Conservation (phyloP, 2,329 filamentous ascomycete genomes). For the Fusarium chuoi region DNA sequence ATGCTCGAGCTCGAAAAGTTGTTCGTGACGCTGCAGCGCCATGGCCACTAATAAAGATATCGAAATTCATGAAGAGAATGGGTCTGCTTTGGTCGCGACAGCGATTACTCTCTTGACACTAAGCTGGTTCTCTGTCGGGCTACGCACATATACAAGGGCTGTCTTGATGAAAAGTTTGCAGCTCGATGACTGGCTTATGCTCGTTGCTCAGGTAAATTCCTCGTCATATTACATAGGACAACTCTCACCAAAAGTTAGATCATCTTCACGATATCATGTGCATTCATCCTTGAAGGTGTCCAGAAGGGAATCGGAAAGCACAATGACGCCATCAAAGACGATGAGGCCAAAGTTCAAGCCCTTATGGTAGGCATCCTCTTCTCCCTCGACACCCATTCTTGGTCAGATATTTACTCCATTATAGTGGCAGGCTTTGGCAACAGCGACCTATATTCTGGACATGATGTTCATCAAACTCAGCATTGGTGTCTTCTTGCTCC, state of each 20-base stretch:
- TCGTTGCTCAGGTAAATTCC: conserved; percentile 56
- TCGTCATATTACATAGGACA: neutral
- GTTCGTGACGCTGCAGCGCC: conserved; percentile 37
- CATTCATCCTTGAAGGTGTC: conserved; percentile 58
- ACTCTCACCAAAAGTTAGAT: conserved; percentile 43
- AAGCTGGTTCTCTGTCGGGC: conserved; percentile 55
- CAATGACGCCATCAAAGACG: conserved; percentile 55
- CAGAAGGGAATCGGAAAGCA: conserved; percentile 58
- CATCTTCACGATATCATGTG: conserved; percentile 60
- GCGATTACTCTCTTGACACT: conserved; percentile 52
- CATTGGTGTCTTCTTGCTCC: conserved; percentile 63
- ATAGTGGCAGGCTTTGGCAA: conserved; percentile 63
- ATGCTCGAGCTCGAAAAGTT: conserved; percentile 33
- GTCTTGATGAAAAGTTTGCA: conserved; percentile 58
- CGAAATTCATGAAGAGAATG: conserved; percentile 54
- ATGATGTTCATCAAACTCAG: conserved; percentile 69
- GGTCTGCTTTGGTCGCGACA: conserved; percentile 50
- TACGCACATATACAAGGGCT: conserved; percentile 57
- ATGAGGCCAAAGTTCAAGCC: conserved; percentile 54
- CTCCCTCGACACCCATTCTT: neutral
- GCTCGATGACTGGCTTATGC: conserved; percentile 65
- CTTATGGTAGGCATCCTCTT: conserved; percentile 53
- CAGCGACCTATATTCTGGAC: conserved; percentile 60
- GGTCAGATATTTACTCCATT: conserved; percentile 15
- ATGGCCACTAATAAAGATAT: conserved; percentile 48